Conservation (phyloP, 441 rosid genomes). For the Cnidoscolus chayamansa region DNA sequence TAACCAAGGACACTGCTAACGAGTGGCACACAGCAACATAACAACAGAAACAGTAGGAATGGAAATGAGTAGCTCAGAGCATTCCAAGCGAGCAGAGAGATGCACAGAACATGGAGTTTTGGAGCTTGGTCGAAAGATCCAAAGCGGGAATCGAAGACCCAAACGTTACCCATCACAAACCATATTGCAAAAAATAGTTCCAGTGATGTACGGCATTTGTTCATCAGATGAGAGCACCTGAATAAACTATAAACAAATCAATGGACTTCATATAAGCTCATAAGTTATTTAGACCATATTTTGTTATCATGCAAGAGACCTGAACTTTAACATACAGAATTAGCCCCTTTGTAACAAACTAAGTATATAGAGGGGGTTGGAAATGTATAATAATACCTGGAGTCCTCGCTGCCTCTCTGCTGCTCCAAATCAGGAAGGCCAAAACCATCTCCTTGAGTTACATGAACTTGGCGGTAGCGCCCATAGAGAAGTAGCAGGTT, state of each 20-base stretch:
- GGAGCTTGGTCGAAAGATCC: constrained; percentile 78
- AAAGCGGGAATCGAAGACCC: constrained; percentile 91
- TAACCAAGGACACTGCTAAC: constrained; percentile 73
- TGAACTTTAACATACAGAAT: no score
- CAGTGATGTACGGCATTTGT: constrained; percentile 76
- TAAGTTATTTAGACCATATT: not conserved
- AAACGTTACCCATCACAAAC: constrained; percentile 94
- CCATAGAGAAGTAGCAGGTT: constrained; percentile 70
- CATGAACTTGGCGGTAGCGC: constrained; percentile 53
- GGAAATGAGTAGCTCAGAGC: constrained; percentile 89
- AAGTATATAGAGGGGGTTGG: not conserved
- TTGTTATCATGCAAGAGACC: no score
- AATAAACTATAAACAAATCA: constrained; percentile 22
- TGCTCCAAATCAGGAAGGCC: constrained; percentile 61
- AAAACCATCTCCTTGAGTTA: constrained; percentile 46
- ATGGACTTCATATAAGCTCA: not conserved
- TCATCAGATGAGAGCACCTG: constrained; percentile 80
- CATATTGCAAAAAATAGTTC: constrained; percentile 66
- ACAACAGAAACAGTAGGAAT: constrained; percentile 72
- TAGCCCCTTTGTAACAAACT: not conserved
- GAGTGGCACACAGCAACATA: constrained; percentile 87
- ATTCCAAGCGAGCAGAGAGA: constrained; percentile 82
- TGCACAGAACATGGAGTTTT: constrained; percentile 74
- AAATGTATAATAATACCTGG: constrained; percentile 51
- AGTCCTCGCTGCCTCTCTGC: constrained; percentile 60